Evolutionary conservation across 2,329 filamentous ascomycete species (phyloP).

Genomic region (Talaromyces sp.): DNA sequence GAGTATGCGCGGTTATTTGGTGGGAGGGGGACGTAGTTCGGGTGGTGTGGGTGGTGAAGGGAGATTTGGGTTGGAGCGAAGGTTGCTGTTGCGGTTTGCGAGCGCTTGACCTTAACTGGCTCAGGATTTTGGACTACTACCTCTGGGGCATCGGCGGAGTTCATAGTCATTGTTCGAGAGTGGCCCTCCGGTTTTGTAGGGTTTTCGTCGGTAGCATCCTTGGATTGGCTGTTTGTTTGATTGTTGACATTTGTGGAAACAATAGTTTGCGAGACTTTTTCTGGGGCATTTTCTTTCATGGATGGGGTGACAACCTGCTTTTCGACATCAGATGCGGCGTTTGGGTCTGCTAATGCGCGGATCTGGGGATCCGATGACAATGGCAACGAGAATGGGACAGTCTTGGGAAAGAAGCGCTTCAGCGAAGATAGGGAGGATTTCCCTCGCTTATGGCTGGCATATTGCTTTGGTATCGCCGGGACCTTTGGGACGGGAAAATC

Average conservation of each 20-base stretch:
- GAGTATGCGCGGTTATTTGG: constrained; percentile 17
- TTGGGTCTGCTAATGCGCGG: constrained; percentile 35
- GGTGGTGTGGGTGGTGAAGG: constrained; percentile 31
- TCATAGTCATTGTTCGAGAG: constrained; percentile 33
- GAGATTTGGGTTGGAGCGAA: constrained; percentile 21
- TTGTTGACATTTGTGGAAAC: constrained; percentile 5
- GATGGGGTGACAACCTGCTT: constrained; percentile 26
- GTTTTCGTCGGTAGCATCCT: not conserved
- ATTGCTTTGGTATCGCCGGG: constrained; percentile 19
- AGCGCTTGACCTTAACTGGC: constrained; percentile 30
- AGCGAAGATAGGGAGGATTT: constrained; percentile 41
- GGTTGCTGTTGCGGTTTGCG: constrained; percentile 22
- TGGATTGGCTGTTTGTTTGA: not conserved
- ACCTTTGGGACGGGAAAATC: constrained; percentile 30
- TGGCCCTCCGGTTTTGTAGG: constrained; percentile 10
- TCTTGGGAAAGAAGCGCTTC: constrained; percentile 36
- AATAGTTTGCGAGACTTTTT: not conserved
- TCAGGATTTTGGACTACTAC: constrained; percentile 28
- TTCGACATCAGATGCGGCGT: constrained; percentile 29
- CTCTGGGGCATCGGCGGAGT: constrained; percentile 40
- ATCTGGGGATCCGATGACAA: constrained; percentile 43
- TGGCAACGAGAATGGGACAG: constrained; percentile 31
- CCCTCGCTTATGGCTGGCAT: constrained; percentile 29
- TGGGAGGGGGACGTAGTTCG: constrained; percentile 26
- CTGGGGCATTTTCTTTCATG: not conserved